These are phyloP conservation scores for Cladosporium velox DNA, from an alignment of 2,329 filamentous ascomycete species.

Conservation along the genomic window DNA sequence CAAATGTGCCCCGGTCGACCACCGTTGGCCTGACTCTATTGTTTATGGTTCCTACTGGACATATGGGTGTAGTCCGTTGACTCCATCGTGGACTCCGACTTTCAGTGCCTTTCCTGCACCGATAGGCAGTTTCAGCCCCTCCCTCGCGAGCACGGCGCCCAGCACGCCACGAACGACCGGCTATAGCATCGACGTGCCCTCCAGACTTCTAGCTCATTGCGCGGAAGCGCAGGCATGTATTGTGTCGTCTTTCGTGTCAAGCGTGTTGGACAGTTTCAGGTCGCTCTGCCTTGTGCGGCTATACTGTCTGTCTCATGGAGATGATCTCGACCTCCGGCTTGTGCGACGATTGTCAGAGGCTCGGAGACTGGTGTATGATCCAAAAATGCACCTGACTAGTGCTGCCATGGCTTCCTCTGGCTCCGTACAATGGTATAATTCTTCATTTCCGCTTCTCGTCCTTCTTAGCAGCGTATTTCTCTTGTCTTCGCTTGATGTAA, in stretches of 20 bases:
- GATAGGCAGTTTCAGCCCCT: neutral
- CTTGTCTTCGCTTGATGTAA: constrained; percentile 31
- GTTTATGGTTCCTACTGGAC: neutral
- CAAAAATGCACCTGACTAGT: neutral
- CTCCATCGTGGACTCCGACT: neutral
- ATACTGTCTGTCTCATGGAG: neutral
- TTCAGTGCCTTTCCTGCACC: neutral
- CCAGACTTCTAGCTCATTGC: neutral
- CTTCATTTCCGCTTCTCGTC: constrained; percentile 21
- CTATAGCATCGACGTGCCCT: neutral
- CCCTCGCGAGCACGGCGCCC: neutral
- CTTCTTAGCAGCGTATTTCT: constrained; percentile 28
- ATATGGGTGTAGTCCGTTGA: neutral
- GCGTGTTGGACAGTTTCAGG: neutral
- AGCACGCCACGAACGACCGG: neutral
- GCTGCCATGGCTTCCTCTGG: neutral
- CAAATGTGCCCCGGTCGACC: neutral
- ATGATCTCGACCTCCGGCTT: neutral
- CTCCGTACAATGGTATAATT: neutral
- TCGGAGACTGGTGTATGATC: neutral
- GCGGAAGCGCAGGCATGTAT: neutral
- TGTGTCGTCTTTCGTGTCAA: neutral
- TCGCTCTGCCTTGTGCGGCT: neutral
- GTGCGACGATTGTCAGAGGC: neutral
- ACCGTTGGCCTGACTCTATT: neutral